phyloP scores from a whole-genome alignment of 164 flowering plant genomes.

The Chimonanthus salicifolius region DNA sequence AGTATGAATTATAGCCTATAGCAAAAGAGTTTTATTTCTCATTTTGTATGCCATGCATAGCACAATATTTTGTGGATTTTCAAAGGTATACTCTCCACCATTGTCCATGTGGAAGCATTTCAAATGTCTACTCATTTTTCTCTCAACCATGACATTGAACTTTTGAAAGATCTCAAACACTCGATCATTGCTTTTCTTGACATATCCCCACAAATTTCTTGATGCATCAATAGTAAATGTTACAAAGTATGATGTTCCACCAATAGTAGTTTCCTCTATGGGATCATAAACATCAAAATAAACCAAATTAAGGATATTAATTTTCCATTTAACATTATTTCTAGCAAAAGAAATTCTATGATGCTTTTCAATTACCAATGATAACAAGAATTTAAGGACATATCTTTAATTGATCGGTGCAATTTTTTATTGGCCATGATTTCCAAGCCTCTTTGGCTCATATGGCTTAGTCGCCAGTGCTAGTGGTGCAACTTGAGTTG shows the following conservation, averaged over 20 bases:
- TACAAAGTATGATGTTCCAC: neutral
- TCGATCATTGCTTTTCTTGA: neutral
- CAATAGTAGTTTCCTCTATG: neutral
- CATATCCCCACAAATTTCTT: neutral
- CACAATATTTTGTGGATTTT: no score
- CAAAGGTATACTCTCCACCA: no score
- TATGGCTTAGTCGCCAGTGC: neutral
- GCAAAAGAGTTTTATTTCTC: no score
- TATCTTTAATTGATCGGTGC: neutral
- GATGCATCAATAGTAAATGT: neutral
- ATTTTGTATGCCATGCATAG: no score
- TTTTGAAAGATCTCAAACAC: neutral
- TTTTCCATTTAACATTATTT: neutral
- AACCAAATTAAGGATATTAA: neutral
- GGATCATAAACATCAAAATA: neutral
- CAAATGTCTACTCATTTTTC: no score
- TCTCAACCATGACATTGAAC: no score
- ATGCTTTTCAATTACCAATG: no score
- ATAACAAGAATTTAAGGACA: no score
- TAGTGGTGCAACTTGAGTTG: no score
- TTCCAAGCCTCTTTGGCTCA: neutral
- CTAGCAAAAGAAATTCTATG: no score
- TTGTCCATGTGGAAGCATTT: no score
- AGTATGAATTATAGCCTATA: no score
- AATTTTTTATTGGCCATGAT: neutral